A percentile compares a stretch with the other conserved stretches of the same genome.
phyloP scores from a whole-genome alignment of 352 stramenopile genomes.

The Blastocystis sp. region DNA sequence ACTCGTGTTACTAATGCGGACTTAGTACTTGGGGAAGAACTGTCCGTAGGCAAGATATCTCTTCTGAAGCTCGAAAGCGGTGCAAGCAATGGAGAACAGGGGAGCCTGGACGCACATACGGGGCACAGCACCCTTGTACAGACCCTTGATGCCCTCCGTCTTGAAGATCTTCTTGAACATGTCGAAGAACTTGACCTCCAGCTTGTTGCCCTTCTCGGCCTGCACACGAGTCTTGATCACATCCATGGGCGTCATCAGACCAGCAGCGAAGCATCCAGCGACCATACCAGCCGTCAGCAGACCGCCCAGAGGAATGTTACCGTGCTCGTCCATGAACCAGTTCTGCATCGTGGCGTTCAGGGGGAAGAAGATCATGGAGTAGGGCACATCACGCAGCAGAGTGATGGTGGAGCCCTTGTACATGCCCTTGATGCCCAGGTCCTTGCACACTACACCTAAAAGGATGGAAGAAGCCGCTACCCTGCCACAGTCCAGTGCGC shows the following conservation, averaged over 20 bases:
- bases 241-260: slow-evolving; percentile 77
- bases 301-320: slow-evolving; percentile 75
- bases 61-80: slow-evolving; percentile 84
- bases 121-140: slow-evolving; percentile 82
- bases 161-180: slow-evolving; percentile 81
- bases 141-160: slow-evolving; percentile 78
- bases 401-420: slow-evolving; percentile 83
- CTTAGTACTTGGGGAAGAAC: slow-evolving; percentile 65
- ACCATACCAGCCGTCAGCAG: slow-evolving; percentile 77
- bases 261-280: slow-evolving; percentile 77
- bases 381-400: slow-evolving; percentile 85
- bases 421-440: slow-evolving; percentile 79
- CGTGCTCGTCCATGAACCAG: slow-evolving; percentile 74
- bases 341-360: slow-evolving; percentile 80
- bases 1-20: not conserved
- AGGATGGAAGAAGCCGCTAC: not conserved
- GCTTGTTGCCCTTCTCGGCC: slow-evolving; percentile 76
- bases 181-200: slow-evolving; percentile 80
- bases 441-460: slow-evolving; percentile 69
- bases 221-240: slow-evolving; percentile 85
- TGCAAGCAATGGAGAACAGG: slow-evolving; percentile 81
- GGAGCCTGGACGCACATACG: slow-evolving; percentile 83
- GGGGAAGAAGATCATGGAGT: slow-evolving; percentile 87
- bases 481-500: slow-evolving; percentile 70
- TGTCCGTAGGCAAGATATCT: slow-evolving; percentile 77